These are phyloP conservation scores for Yamadazyma sp. DNA, from an alignment of 805 yeast species.

Conservation along the genomic window DNA sequence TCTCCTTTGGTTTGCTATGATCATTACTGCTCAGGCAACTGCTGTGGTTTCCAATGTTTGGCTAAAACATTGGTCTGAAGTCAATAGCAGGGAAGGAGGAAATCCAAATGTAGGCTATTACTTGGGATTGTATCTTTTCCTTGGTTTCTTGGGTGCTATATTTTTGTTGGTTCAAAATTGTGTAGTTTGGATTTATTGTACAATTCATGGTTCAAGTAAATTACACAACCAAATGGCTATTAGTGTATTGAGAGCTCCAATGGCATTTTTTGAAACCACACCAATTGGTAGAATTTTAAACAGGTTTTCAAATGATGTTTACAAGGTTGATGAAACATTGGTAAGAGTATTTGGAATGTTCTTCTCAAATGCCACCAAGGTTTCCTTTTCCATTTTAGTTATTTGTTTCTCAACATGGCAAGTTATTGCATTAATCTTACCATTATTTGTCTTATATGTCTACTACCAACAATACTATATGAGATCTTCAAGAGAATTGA, in stretches of 20 bases:
- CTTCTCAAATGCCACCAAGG: constrained; percentile 57
- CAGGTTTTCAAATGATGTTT: constrained; percentile 87
- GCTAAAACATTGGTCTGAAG: constrained; percentile 97
- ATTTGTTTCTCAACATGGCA: constrained; percentile 88
- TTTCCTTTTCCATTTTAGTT: constrained; percentile 72
- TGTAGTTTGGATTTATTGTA: constrained; percentile 74
- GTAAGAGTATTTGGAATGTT: constrained; percentile 72
- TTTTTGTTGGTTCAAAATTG: constrained; percentile 63
- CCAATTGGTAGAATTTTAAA: constrained; percentile 91
- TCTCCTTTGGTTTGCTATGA: constrained; percentile 48
- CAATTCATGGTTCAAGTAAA: constrained; percentile 75
- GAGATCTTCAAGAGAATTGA: constrained; percentile 75
- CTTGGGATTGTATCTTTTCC: constrained; percentile 66
- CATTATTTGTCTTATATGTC: constrained; percentile 62
- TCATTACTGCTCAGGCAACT: constrained; percentile 56
- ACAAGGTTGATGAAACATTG: constrained; percentile 77
- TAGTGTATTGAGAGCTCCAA: constrained; percentile 79
- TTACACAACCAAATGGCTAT: constrained; percentile 75
- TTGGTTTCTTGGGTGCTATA: constrained; percentile 68
- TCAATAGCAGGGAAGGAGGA: constrained; percentile 62
- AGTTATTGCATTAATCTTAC: constrained; percentile 67
- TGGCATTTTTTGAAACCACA: constrained; percentile 94
- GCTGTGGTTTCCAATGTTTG: constrained; percentile 78
- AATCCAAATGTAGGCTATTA: constrained; percentile 75
- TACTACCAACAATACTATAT: constrained; percentile 76